These are phyloP conservation scores for Rubia tinctorum DNA, from an alignment of 305 asterid genomes.

Conservation along the genomic window DNA sequence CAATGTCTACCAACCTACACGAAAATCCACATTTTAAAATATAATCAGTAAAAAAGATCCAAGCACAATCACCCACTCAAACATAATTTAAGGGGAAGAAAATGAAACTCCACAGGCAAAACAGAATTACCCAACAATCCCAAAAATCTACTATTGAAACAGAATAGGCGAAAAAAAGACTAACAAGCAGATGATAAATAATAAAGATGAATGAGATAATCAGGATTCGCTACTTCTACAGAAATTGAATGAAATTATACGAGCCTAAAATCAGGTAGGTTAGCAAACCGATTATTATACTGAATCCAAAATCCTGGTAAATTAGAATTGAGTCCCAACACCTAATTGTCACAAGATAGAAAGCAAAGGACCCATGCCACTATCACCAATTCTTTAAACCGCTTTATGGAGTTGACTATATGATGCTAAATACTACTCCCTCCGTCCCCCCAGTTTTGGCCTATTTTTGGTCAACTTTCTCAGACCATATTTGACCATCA, in stretches of 20 bases:
- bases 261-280: not conserved
- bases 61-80: not conserved
- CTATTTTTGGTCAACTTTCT: too few species aligned
- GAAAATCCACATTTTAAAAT: not conserved
- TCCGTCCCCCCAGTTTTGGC: too few species aligned
- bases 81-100: not conserved
- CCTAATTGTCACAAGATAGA: too few species aligned
- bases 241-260: not conserved
- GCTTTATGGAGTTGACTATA: not conserved
- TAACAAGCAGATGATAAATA: too few species aligned
- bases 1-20: conserved; percentile 82
- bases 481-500: too few species aligned
- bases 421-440: not conserved
- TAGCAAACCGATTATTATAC: not conserved
- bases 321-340: not conserved
- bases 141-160: too few species aligned
- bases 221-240: not conserved
- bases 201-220: too few species aligned
- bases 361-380: not conserved
- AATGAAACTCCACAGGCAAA: not conserved
- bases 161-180: too few species aligned
- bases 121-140: too few species aligned
- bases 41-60: not conserved
- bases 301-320: not conserved
- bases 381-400: too few species aligned